Conservation (phyloP, 202 grass and related monocot species). For the Elaeis oleifera region DNA sequence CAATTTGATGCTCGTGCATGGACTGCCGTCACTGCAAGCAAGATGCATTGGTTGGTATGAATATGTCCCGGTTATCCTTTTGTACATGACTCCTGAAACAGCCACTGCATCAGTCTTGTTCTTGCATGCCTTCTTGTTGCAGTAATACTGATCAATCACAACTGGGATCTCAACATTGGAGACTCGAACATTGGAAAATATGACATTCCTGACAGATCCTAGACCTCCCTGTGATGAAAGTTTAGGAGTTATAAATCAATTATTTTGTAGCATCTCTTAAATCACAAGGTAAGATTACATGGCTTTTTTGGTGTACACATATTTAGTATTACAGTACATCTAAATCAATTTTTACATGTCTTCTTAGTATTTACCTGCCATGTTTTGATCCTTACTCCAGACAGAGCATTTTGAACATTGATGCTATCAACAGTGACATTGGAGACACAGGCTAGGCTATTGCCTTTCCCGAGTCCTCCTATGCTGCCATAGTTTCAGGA, state of each 20-base stretch:
- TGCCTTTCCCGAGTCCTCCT: constrained; percentile 55
- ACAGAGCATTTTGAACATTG: constrained; percentile 53
- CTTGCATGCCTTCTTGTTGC: constrained; percentile 40
- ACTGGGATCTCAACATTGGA: constrained; percentile 53
- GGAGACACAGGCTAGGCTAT: constrained; percentile 61
- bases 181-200: constrained; percentile 58
- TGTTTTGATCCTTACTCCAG: constrained; percentile 71
- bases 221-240: constrained; percentile 29
- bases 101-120: constrained; percentile 49
- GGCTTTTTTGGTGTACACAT: not conserved
- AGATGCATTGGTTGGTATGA: constrained; percentile 44
- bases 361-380: constrained; percentile 46
- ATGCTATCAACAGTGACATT: constrained; percentile 49
- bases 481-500: constrained; percentile 25
- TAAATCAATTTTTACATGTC: too few species aligned
- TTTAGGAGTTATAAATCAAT: not conserved
- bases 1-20: constrained; percentile 47
- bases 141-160: constrained; percentile 78
- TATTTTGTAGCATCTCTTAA: too few species aligned
- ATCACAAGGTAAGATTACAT: too few species aligned
- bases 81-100: constrained; percentile 44
- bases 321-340: not conserved
- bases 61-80: constrained; percentile 45
- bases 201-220: constrained; percentile 61
- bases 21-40: constrained; percentile 60